A percentile compares a stretch with the other conserved stretches of the same genome.
These are phyloP conservation scores for Aspergillus glaucus DNA, from an alignment of 2,329 filamentous ascomycete species.

Conservation along the genomic window DNA sequence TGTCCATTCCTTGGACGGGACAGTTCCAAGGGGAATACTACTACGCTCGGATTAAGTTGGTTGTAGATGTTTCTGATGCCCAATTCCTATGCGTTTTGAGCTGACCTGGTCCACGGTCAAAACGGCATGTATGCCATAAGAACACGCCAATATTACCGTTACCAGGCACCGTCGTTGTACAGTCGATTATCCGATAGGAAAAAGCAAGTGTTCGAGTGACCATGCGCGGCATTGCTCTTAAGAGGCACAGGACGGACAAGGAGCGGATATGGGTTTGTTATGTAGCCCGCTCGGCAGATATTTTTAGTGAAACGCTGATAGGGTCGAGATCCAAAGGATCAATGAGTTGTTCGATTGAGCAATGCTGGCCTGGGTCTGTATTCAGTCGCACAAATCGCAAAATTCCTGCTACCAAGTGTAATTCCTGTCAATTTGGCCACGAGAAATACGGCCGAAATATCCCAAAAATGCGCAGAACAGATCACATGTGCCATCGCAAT, in stretches of 20 bases:
- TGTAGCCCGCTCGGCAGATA: not conserved
- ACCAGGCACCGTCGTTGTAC: not conserved
- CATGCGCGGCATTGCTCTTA: no score
- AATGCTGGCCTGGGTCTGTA: not conserved
- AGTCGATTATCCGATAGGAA: not conserved
- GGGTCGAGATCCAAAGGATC: not conserved
- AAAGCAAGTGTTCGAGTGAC: not conserved
- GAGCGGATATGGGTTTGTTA: not conserved
- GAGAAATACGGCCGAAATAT: no score
- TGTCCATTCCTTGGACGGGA: no score
- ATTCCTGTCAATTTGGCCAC: not conserved
- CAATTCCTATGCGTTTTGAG: not conserved
- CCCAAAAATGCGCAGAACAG: not conserved
- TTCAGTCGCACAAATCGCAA: not conserved
- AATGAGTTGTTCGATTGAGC: not conserved
- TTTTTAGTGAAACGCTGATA: not conserved
- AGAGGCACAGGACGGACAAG: no score
- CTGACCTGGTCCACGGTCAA: not conserved
- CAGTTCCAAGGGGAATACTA: no score
- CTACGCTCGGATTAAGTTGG: no score
- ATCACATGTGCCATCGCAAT: slow-evolving; percentile 8
- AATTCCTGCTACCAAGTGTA: no score
- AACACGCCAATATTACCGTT: not conserved
- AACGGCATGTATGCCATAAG: not conserved
- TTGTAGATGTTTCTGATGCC: not conserved